Conservation (phyloP, 2,329 filamentous ascomycete species). For the Thelonectria blattea region DNA sequence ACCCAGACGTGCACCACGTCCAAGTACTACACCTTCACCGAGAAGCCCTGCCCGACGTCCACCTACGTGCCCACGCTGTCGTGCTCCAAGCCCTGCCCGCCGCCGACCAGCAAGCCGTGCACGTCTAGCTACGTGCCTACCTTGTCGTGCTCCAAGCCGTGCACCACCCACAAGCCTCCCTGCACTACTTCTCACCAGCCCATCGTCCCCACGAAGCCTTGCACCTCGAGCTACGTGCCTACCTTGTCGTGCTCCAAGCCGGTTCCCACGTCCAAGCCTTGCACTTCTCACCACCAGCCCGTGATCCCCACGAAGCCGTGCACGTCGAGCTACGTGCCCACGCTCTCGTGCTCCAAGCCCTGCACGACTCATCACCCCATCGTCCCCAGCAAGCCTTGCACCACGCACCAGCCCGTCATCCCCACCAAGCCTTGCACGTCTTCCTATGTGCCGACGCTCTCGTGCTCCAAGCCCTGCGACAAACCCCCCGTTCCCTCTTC, state of each 20-base stretch:
- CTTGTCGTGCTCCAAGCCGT: no score
- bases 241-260: no score
- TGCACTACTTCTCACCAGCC: no score
- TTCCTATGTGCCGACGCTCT: neutral
- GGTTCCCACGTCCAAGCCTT: neutral
- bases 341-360: neutral
- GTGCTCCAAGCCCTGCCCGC: neutral
- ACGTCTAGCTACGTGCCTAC: neutral
- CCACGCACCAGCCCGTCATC: neutral
- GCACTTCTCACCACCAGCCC: neutral
- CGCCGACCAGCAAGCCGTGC: neutral
- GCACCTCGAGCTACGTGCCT: no score
- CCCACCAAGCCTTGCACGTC: constrained; percentile 1
- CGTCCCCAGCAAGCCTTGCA: neutral
- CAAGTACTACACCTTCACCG: no score
- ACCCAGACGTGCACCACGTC: neutral
- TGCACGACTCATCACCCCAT: neutral
- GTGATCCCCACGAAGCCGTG: neutral
- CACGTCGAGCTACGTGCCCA: no score
- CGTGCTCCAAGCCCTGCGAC: neutral
- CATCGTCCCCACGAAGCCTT: no score
- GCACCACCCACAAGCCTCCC: no score
- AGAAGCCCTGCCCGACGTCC: neutral
- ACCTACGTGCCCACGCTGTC: neutral
- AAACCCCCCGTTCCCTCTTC: no score